Conservation (phyloP, 2,329 filamentous ascomycete genomes). For the Diaporthe vaccinii region DNA sequence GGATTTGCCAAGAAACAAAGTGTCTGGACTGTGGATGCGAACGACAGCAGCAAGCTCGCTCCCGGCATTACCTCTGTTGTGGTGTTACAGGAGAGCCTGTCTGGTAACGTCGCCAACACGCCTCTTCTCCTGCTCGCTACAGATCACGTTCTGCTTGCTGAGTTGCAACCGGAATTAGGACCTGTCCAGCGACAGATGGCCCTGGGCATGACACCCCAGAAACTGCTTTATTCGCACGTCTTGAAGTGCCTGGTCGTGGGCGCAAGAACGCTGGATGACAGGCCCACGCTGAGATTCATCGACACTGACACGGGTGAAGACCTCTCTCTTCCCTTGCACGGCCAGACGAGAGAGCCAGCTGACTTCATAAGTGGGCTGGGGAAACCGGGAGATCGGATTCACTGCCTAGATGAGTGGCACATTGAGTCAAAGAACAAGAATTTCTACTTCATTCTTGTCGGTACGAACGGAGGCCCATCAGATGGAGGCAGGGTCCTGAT, state of each 20-base stretch:
- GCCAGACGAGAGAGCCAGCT: constrained; percentile 54
- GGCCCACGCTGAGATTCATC: constrained; percentile 67
- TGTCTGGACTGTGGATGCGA: constrained; percentile 66
- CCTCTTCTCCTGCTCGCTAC: constrained; percentile 65
- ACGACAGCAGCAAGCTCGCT: constrained; percentile 59
- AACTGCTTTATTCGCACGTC: constrained; percentile 67
- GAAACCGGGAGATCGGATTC: constrained; percentile 69
- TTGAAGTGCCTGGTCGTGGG: constrained; percentile 69
- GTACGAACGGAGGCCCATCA: constrained; percentile 55
- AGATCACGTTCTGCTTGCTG: constrained; percentile 65
- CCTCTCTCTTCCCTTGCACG: constrained; percentile 54
- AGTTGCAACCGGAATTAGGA: constrained; percentile 60
- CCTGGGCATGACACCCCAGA: constrained; percentile 62
- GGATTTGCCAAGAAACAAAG: constrained; percentile 57
- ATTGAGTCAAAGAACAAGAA: constrained; percentile 68
- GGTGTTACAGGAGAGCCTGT: constrained; percentile 57
- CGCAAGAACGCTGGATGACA: constrained; percentile 54
- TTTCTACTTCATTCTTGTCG: constrained; percentile 74
- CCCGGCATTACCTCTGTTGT: constrained; percentile 64
- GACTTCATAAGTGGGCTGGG: constrained; percentile 70
- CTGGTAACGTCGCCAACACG: constrained; percentile 54
- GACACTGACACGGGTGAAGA: constrained; percentile 67
- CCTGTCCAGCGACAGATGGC: constrained; percentile 65
- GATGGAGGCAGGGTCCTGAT: constrained; percentile 67
- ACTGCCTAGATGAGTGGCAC: constrained; percentile 74